phyloP scores from a whole-genome alignment of 1,284 basidiomycete genomes.

The Fomitopsis schrenkii region DNA sequence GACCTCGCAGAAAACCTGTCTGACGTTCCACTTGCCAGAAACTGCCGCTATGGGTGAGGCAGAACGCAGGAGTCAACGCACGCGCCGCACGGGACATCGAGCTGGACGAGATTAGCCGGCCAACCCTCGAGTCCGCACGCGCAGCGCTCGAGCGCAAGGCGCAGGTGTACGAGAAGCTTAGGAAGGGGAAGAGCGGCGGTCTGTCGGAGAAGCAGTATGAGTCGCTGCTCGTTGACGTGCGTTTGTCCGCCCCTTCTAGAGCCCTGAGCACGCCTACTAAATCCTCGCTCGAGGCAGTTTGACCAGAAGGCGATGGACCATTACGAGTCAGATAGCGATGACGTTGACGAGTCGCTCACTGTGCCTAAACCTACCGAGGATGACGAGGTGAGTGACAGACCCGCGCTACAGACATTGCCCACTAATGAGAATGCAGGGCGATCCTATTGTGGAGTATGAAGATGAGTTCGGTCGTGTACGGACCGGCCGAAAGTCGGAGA shows the following conservation, averaged over 20 bases:
- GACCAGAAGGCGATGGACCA: conserved; percentile 57
- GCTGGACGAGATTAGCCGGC: conserved; percentile 57
- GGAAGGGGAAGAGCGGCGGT: conserved; percentile 78
- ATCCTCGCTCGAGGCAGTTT: conserved; percentile 46
- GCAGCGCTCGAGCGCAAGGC: conserved; percentile 77
- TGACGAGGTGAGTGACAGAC: conserved; percentile 34
- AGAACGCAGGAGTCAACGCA: conserved; percentile 65
- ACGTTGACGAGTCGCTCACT: conserved; percentile 66
- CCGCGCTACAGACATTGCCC: background rate
- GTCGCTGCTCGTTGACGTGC: conserved; percentile 79
- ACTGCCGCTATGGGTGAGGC: conserved; percentile 64
- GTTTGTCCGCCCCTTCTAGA: conserved; percentile 21
- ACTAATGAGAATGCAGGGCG: conserved; percentile 38
- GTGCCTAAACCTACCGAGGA: conserved; percentile 45
- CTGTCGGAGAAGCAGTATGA: conserved; percentile 76
- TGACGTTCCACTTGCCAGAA: conserved; percentile 40
- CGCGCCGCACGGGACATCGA: conserved; percentile 65
- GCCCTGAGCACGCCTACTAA: too few species aligned
- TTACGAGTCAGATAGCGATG: conserved; percentile 66
- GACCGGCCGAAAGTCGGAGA: conserved; percentile 65
- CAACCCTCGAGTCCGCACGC: conserved; percentile 66
- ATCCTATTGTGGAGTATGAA: conserved; percentile 79
- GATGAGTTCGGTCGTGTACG: conserved; percentile 84
- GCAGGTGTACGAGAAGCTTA: conserved; percentile 76
- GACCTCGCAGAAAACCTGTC: background rate